Conservation (phyloP, 2,329 filamentous ascomycete species). For the Sclerotinia trifoliorum region DNA sequence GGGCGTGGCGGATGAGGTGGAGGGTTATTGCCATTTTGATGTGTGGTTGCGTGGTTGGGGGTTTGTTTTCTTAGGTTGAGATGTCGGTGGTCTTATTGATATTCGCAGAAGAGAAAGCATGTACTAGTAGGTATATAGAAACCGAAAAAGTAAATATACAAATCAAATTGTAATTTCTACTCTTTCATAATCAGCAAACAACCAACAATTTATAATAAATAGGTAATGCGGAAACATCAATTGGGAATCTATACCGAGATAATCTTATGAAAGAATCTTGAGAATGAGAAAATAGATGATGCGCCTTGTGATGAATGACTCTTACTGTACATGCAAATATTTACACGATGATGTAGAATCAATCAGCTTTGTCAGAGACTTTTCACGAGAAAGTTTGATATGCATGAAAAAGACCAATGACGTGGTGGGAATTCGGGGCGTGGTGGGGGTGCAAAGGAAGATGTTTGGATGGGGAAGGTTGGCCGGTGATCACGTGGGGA, state of each 20-base stretch:
- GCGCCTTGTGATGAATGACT: neutral
- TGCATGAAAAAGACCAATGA: neutral
- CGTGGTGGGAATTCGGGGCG: neutral
- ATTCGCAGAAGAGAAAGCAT: neutral
- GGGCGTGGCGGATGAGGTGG: slow-evolving; percentile 70
- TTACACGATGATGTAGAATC: neutral
- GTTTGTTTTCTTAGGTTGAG: neutral
- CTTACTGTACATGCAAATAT: neutral
- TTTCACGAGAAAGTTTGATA: neutral
- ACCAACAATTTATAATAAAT: neutral
- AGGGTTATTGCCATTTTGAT: slow-evolving; percentile 44
- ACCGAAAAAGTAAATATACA: neutral
- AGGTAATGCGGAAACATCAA: neutral
- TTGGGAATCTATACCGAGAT: neutral
- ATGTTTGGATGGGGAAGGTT: neutral
- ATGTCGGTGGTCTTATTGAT: neutral
- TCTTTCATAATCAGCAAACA: neutral
- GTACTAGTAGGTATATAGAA: neutral
- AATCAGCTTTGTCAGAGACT: neutral
- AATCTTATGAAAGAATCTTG: neutral
- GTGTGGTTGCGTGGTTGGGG: neutral
- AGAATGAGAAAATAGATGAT: neutral
- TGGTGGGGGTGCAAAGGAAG: neutral
- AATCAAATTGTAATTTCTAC: neutral
- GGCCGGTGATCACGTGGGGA: neutral